Evolutionary conservation across 2,329 filamentous ascomycete species (phyloP).

Genomic region (Myotisia sp.): DNA sequence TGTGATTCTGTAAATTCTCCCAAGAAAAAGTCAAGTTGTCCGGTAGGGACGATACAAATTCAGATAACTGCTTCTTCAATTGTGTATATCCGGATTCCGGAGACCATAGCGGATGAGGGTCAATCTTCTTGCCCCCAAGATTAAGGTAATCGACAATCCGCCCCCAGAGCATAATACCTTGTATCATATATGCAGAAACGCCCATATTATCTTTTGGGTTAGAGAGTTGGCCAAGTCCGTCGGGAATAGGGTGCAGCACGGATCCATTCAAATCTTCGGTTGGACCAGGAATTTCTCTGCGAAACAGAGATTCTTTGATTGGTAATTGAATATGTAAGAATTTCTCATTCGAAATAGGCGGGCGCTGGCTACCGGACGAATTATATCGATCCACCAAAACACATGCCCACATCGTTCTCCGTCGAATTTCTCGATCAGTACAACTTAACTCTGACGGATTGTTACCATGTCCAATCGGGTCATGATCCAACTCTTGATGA

Average conservation of each 20-base stretch:
- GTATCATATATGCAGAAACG: slow-evolving; percentile 78
- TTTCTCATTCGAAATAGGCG: slow-evolving; percentile 80
- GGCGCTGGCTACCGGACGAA: slow-evolving; percentile 83
- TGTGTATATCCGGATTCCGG: slow-evolving; percentile 59
- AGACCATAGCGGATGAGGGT: slow-evolving; percentile 67
- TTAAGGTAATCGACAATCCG: slow-evolving; percentile 81
- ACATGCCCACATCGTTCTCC: slow-evolving; percentile 95
- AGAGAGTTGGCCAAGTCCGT: slow-evolving; percentile 49
- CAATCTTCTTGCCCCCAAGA: slow-evolving; percentile 68
- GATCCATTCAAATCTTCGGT: slow-evolving; percentile 71
- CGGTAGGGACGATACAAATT: slow-evolving; percentile 56
- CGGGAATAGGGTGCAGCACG: slow-evolving; percentile 47
- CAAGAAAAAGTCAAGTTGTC: slow-evolving; percentile 55
- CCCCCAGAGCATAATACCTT: slow-evolving; percentile 77
- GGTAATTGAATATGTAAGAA: slow-evolving; percentile 80
- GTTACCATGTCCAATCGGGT: slow-evolving; percentile 52
- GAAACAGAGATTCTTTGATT: slow-evolving; percentile 77
- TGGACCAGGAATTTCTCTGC: slow-evolving; percentile 75
- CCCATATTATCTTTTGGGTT: slow-evolving; percentile 78
- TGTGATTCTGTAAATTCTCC: slow-evolving; percentile 74
- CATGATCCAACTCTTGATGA: slow-evolving; percentile 78
- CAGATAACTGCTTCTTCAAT: slow-evolving; percentile 56
- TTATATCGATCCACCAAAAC: slow-evolving; percentile 97
- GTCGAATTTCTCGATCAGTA: slow-evolving; percentile 80
- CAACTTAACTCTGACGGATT: slow-evolving; percentile 57